These are phyloP conservation scores for Litsea cubeba DNA, from an alignment of 164 flowering plant species.

Conservation along the genomic window DNA sequence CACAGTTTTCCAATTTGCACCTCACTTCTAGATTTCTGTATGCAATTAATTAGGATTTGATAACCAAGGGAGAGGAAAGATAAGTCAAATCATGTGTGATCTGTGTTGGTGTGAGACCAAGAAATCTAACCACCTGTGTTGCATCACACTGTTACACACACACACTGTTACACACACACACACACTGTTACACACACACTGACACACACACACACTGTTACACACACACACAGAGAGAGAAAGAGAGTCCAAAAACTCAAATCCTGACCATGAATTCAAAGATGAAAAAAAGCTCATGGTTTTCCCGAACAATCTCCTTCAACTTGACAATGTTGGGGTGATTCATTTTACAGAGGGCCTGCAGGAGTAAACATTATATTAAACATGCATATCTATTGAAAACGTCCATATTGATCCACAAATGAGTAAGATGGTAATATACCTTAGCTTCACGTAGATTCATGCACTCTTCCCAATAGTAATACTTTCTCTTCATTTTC, in stretches of 20 bases:
- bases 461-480: constrained; percentile 79
- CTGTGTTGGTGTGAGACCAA: too few relatives aligned
- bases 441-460: constrained; percentile 87
- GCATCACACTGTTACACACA: too few relatives aligned
- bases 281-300: constrained; percentile 69
- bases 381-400: not conserved
- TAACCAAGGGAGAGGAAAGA: too few relatives aligned
- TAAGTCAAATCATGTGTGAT: too few relatives aligned
- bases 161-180: too few relatives aligned
- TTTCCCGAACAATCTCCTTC: constrained; percentile 76
- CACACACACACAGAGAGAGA: too few relatives aligned
- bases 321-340: constrained; percentile 76
- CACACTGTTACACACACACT: too few relatives aligned
- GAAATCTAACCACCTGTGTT: not conserved
- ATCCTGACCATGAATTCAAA: constrained; percentile 74
- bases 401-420: not conserved
- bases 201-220: too few relatives aligned
- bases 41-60: too few relatives aligned
- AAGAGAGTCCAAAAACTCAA: not conserved
- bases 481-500: constrained; percentile 86
- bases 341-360: constrained; percentile 71
- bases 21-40: too few relatives aligned
- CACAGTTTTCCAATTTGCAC: too few relatives aligned
- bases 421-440: not conserved
- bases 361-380: constrained; percentile 23